Evolutionary conservation across 2,329 filamentous ascomycete genomes (phyloP), one percentile per base, ranked within the genome.

Genomic region (Didymellaceae sp.): DNA sequence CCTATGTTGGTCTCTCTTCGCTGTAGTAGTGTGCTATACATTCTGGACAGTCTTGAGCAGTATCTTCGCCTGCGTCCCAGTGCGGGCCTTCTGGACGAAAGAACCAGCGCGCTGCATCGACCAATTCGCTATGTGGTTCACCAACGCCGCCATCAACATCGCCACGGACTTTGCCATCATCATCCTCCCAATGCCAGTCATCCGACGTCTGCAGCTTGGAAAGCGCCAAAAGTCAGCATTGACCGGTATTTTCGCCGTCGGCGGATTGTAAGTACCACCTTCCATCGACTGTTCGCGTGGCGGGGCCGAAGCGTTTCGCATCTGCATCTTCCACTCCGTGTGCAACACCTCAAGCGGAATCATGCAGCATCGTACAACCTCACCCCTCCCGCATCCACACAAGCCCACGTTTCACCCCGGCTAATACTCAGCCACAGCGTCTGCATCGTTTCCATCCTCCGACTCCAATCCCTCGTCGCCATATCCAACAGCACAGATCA

Each of bases 191-290:
- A 71, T 74, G 49, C 70, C 68, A 1, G 64, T 72, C 1, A 66
- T 74, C 21, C 46, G 57, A 35, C 63, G 61, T 9, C 51, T 77
- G 37, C 70, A 68, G 14, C 59, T 77, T 17, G 65, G 68, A 8
- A 55, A 52, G 13, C 55, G 61, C 18, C 71, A 75, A 48, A 76
- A 75, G 52, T 51, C 66, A 28, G 68, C 70, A 7, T 56, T 77
- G 4, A 61, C 65, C 6, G 63, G 61, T 5, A 68, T 77, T 21
- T 77, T 77, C 39, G 66, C 68, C 6, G 56, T 77, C 9, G 74
- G 74, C 21, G 66, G 67, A 21, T 73, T 75, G 74, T 76, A 63
- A 65, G 72, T 71, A 39, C 3, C 40, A 34, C 32, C 13, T 34
- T 17, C 8, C 16, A 28, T 16, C 17, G 16, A 6, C 24, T 33